phyloP scores from a whole-genome alignment of 176 grass and related monocot species.

The Hordeum marinum region DNA sequence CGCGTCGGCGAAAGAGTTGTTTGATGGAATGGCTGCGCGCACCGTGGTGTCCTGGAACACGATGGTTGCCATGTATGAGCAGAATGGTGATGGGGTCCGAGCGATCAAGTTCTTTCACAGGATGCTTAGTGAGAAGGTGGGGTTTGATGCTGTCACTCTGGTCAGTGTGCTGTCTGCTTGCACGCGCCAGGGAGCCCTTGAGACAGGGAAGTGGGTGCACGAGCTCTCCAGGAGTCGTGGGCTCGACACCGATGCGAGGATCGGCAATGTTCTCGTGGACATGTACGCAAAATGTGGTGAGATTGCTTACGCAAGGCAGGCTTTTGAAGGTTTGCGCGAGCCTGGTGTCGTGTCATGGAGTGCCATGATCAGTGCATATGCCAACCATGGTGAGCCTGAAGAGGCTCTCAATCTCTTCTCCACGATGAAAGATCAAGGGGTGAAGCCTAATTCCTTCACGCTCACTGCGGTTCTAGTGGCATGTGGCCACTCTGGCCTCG shows the following conservation, averaged over 20 bases:
- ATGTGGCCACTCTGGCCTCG: conserved; percentile 59
- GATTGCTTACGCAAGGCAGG: conserved; percentile 40
- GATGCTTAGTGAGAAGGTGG: conserved; percentile 68
- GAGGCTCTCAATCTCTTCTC: conserved; percentile 63
- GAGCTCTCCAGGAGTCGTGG: conserved; percentile 43
- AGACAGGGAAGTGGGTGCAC: conserved; percentile 79
- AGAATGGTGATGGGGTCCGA: conserved; percentile 23
- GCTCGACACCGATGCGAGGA: conserved; percentile 49
- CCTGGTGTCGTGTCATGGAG: conserved; percentile 61
- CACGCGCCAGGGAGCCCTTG: conserved; percentile 43
- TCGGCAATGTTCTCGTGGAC: conserved; percentile 58
- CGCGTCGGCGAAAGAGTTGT: conserved; percentile 35
- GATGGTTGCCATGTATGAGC: conserved; percentile 82
- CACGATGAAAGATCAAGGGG: conserved; percentile 41
- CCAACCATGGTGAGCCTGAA: conserved; percentile 55
- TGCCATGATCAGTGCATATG: conserved; percentile 67
- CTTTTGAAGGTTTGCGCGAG: conserved; percentile 47
- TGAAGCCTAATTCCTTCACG: conserved; percentile 73
- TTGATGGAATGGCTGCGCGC: conserved; percentile 40
- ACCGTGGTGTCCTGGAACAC: conserved; percentile 81
- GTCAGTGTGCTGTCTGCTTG: conserved; percentile 79
- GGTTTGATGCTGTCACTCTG: conserved; percentile 61
- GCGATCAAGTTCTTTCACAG: conserved; percentile 63
- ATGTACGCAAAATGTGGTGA: conserved; percentile 76
- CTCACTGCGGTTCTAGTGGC: conserved; percentile 64